A percentile compares a stretch with the other conserved stretches of the same genome.
Conservation (phyloP, 768 basidiomycete species). For the Boletellus sp. region DNA sequence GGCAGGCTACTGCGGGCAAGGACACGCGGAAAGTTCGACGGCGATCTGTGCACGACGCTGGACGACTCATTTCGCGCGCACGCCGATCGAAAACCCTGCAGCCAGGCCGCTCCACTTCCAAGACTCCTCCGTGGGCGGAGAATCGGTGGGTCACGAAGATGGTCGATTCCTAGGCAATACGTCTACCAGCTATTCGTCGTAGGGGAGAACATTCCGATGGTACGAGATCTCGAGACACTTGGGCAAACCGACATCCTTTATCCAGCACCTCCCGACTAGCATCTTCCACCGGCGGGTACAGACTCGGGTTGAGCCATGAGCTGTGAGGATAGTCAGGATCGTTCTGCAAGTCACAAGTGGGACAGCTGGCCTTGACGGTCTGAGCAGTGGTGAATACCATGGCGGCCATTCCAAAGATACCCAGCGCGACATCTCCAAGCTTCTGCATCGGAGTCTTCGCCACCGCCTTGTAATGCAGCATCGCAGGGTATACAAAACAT, state of each 20-base stretch:
- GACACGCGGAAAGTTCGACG: constrained; percentile 5
- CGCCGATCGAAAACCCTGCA: constrained; percentile 9
- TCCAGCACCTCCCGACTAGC: constrained; percentile 19
- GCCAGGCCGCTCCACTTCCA: background rate
- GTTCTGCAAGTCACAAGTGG: background rate
- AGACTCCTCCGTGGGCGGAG: constrained; percentile 17
- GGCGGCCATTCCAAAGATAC: constrained; percentile 69
- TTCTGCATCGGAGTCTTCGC: constrained; percentile 68
- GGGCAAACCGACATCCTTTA: background rate
- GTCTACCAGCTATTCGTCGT: constrained; percentile 12
- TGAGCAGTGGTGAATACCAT: constrained; percentile 78
- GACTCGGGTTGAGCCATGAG: constrained; percentile 51
- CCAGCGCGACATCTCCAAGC: constrained; percentile 63
- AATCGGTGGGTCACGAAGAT: constrained; percentile 17
- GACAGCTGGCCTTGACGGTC: constrained; percentile 57
- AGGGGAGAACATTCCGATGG: constrained; percentile 6
- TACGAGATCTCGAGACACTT: constrained; percentile 11
- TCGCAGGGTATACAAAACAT: constrained; percentile 90
- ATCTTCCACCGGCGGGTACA: constrained; percentile 35
- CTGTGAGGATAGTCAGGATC: constrained; percentile 31
- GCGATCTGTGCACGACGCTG: constrained; percentile 16
- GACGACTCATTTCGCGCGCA: constrained; percentile 7
- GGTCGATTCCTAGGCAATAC: constrained; percentile 12
- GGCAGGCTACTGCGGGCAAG: background rate
- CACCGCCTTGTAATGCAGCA: constrained; percentile 88